Evolutionary conservation across 306 rosid species (phyloP), one percentile per base, ranked within the genome.

Genomic region (Begonia masoniana): DNA sequence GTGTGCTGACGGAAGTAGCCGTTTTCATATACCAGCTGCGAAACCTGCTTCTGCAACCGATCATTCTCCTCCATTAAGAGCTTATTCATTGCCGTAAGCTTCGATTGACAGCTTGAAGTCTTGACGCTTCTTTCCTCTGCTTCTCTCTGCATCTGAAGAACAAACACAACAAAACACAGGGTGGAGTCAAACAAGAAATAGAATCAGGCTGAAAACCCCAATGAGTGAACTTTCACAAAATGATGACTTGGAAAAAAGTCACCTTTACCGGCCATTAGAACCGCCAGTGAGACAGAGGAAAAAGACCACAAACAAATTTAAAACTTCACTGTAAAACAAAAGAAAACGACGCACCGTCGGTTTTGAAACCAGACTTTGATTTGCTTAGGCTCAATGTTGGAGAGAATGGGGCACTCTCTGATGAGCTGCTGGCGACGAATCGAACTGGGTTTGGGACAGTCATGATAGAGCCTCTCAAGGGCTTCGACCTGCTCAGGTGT

Each of bases 401-500:
- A 85, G 73, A 89, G 97, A 69, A 85, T 85, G 0, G 95, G 95
- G 50, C 97, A 89, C 63, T 89, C 97, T 23, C 97, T 69, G 15
- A 89, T 89, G 55, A 89, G 95, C 67, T 89, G 97, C 62, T 82
- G 97, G 62, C 97, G 84, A 42, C 97, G 94, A 76, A 85, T 73
- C 62, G 97, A 89, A 73, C 95, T 89, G 39, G 97, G 97, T 74
- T 89, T 89, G 41, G 97, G 97, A 63, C 97, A 89, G n/a, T 89
- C 95, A 21, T 85, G 94, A 74, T 89, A 89, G 65, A 85, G 82
- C 83, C 97, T 77, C 67, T 89, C 97, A 4, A 89, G 86, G 66
- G 97, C 95, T 67, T 89, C 97, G 76, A 89, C 95, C 97, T 89
- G 97, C 97, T 89, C 97, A 74, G 97, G 95, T 61, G 97, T 89